phyloP scores from a whole-genome alignment of 1,284 basidiomycete genomes.

The Trichosporon sp. region DNA sequence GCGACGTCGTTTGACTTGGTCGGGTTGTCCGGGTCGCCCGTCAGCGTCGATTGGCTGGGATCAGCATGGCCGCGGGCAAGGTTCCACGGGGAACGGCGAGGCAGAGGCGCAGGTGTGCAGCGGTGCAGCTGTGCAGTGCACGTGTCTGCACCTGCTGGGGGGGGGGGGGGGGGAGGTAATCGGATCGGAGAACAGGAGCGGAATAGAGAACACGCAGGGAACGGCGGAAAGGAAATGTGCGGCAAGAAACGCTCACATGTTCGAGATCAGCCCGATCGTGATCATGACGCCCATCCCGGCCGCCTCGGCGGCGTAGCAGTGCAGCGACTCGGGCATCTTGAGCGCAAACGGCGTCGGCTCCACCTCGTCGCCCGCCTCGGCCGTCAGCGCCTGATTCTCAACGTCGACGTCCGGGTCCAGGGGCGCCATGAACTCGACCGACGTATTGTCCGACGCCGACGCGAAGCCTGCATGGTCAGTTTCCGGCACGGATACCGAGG shows the following conservation, averaged over 20 bases:
- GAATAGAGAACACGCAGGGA: too few species aligned
- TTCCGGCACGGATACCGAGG: too few species aligned
- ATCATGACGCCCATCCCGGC: not conserved
- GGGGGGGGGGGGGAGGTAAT: too few species aligned
- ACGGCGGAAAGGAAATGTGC: too few species aligned
- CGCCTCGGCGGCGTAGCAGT: constrained; percentile 1
- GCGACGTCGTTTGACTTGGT: not conserved
- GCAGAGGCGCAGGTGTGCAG: too few species aligned
- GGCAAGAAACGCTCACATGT: constrained; percentile 8
- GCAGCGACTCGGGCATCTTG: not conserved
- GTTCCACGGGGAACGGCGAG: too few species aligned
- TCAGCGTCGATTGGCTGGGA: not conserved
- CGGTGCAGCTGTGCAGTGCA: too few species aligned
- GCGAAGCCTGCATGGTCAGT: too few species aligned
- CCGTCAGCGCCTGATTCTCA: not conserved
- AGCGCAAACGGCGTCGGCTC: not conserved
- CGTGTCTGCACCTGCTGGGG: too few species aligned
- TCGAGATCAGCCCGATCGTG: constrained; percentile 3
- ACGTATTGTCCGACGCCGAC: too few species aligned
- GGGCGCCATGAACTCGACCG: not conserved
- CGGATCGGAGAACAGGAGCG: too few species aligned
- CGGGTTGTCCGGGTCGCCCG: not conserved
- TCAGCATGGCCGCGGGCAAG: not conserved
- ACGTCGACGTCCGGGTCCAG: not conserved
- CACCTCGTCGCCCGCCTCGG: not conserved